Base-by-base conservation (phyloP, 352 stramenopile genomes). In the Phytophthora hibernalis region DNA sequence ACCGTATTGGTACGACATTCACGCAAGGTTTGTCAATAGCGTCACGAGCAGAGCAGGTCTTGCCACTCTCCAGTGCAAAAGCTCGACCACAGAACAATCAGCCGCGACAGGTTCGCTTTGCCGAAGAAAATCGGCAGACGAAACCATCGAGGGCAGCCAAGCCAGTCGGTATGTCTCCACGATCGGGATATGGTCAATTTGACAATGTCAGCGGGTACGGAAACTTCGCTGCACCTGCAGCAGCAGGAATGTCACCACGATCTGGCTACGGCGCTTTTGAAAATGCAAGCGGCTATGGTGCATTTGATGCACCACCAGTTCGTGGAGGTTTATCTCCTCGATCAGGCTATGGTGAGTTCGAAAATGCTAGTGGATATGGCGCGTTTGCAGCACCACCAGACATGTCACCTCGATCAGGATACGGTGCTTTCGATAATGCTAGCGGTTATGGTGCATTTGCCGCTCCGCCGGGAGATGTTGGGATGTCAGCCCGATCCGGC, bases 1-100 rank as follows among this genome's bases (percentile, higher is more conserved):
- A 88, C 54, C 72, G 80, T 22, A 72, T 92, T 38, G 82, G 84
- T 15, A 89, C 74, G 15, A 91, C 84, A n/a, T 92, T 92, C 65
- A 85, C 82, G 1, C 78, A 80, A 6, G 84, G 82, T 0, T 61
- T 90, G 6, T 68, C 78, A 56, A 65, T 80, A 43, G 69, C 70
- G 1, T 56, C 66, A 10, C 69, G 64, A 26, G 45, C 64, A 31
- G 65, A 70, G 31, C 49, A 37, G 28, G 43, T 48, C 1, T 55
- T 53, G 3, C 37, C 52, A 37, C 35, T 22, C 33, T 60, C 24
- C 20, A 38, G 16, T 5, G 28, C 35, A 18, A 63, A 61, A 58
- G 8, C 33, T 40, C 50, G 49, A 11, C 7, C 22, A 0, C 9
- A 37, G 15, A 56, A 21, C 35, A 63, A 61, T 26, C 44, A 75